Evolutionary conservation across 2,329 filamentous ascomycete species (phyloP).

Genomic region (Pestalotiopsis sp.): DNA sequence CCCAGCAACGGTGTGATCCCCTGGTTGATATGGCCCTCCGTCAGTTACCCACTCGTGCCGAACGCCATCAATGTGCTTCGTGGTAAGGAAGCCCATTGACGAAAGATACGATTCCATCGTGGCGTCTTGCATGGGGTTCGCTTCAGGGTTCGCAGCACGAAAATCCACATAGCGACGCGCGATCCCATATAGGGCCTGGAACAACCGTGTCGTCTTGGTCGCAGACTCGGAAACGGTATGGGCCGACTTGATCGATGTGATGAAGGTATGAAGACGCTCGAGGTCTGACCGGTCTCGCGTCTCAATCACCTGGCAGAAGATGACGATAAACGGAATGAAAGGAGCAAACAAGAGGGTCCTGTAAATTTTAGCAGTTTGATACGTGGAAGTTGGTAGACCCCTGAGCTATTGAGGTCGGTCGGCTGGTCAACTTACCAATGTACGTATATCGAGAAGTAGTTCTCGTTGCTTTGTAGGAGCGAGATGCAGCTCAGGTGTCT

Average conservation of each 20-base stretch:
- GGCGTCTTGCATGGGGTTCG: neutral
- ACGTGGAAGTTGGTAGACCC: neutral
- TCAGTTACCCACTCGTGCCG: neutral
- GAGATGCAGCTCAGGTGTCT: slow-evolving; percentile 48
- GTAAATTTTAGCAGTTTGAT: neutral
- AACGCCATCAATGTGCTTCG: neutral
- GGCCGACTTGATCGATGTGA: slow-evolving; percentile 54
- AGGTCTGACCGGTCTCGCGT: slow-evolving; percentile 54
- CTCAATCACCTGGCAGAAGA: slow-evolving; percentile 62
- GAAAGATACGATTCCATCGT: neutral
- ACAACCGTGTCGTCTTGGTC: slow-evolving; percentile 63
- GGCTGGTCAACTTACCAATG: slow-evolving; percentile 45
- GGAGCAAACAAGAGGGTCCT: slow-evolving; percentile 60
- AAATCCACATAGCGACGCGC: slow-evolving; percentile 62
- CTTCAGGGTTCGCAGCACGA: slow-evolving; percentile 46
- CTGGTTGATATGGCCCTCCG: neutral
- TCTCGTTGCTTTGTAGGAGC: slow-evolving; percentile 40
- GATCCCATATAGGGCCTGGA: slow-evolving; percentile 63
- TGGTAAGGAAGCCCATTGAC: neutral
- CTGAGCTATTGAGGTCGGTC: neutral
- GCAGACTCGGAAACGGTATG: slow-evolving; percentile 59
- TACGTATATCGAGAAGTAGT: slow-evolving; percentile 50
- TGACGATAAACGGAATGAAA: slow-evolving; percentile 61
- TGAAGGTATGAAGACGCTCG: slow-evolving; percentile 56
- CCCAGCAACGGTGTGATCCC: neutral